Percentiles rank a stretch among this genome's conserved stretches.
Conservation (phyloP, 2,329 filamentous ascomycete species). For the Penicillium sclerotiorum region DNA sequence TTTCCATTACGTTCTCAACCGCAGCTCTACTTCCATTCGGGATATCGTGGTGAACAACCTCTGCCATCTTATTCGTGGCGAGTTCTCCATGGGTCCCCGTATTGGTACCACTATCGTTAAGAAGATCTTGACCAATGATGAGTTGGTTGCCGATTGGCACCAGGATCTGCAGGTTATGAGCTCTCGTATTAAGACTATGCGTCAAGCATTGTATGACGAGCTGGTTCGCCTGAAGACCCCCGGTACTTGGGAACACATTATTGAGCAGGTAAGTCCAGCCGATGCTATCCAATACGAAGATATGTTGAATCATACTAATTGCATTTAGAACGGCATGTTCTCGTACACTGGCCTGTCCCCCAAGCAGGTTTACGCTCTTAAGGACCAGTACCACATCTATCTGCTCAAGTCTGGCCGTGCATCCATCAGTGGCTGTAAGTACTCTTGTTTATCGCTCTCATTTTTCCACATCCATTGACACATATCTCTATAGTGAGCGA, state of each 20-base stretch:
- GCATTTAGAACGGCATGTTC: conserved; percentile 74
- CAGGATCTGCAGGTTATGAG: conserved; percentile 88
- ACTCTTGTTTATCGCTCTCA: background rate
- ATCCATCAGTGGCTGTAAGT: conserved; percentile 44
- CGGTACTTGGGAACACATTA: conserved; percentile 96
- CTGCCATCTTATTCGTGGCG: conserved; percentile 43
- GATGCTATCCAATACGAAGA: background rate
- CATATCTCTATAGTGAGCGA: conserved; percentile 34
- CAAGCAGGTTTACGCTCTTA: conserved; percentile 46
- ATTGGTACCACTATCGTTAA: conserved; percentile 86
- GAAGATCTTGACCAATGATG: conserved; percentile 74
- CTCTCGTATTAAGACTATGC: conserved; percentile 90
- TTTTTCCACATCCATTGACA: background rate
- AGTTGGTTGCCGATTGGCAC: conserved; percentile 85
- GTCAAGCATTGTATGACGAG: conserved; percentile 73
- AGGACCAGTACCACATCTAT: conserved; percentile 48
- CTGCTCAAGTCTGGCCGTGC: conserved; percentile 44
- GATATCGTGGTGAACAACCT: conserved; percentile 41
- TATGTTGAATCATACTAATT: background rate
- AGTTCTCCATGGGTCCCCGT: conserved; percentile 63
- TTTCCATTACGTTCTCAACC: conserved; percentile 66
- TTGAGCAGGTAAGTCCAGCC: conserved; percentile 71
- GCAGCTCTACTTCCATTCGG: conserved; percentile 31
- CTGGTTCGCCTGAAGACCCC: conserved; percentile 83
- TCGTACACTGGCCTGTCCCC: conserved; percentile 65